These are phyloP conservation scores for Aurantiochytrium sp. DNA, from an alignment of 108 stramenopile species.

Conservation along the genomic window DNA sequence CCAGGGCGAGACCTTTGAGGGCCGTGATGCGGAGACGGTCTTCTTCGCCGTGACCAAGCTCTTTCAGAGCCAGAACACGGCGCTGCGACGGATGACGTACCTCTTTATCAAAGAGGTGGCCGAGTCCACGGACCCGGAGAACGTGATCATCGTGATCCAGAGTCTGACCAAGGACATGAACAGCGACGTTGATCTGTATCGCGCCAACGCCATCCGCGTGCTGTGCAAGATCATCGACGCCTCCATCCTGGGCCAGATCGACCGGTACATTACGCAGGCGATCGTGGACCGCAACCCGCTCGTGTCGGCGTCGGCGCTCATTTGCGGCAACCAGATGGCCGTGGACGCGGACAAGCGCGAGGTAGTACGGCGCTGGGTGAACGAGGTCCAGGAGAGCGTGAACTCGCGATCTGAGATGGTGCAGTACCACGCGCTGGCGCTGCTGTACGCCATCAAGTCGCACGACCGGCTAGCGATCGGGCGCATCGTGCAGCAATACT, in stretches of 20 bases:
- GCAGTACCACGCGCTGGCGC: constrained; percentile 95
- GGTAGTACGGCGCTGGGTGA: constrained; percentile 76
- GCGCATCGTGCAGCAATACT: constrained; percentile 85
- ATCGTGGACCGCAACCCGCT: constrained; percentile 90
- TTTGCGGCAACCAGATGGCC: constrained; percentile 59
- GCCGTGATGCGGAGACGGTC: constrained; percentile 81
- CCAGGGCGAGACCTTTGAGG: constrained; percentile 51
- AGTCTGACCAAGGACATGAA: constrained; percentile 98
- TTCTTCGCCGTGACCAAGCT: constrained; percentile 99
- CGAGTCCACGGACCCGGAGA: constrained; percentile 88
- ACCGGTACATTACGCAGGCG: constrained; percentile 96
- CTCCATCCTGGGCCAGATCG: constrained; percentile 92
- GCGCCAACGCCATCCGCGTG: constrained; percentile 95
- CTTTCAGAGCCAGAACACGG: constrained; percentile 77
- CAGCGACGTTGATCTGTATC: constrained; percentile 87
- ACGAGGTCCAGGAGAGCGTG: constrained; percentile 87
- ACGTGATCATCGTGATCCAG: constrained; percentile 94
- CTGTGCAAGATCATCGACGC: constrained; percentile 93
- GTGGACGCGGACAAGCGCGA: constrained; percentile 40
- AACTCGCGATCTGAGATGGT: constrained; percentile 87
- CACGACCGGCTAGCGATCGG: constrained; percentile 92
- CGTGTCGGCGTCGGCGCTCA: constrained; percentile 89
- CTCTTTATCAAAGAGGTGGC: constrained; percentile 99
- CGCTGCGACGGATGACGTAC: constrained; percentile 59
- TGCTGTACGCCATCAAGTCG: constrained; percentile 96